Conservation (phyloP, 257 asterid species). For the Solanum okadae region DNA sequence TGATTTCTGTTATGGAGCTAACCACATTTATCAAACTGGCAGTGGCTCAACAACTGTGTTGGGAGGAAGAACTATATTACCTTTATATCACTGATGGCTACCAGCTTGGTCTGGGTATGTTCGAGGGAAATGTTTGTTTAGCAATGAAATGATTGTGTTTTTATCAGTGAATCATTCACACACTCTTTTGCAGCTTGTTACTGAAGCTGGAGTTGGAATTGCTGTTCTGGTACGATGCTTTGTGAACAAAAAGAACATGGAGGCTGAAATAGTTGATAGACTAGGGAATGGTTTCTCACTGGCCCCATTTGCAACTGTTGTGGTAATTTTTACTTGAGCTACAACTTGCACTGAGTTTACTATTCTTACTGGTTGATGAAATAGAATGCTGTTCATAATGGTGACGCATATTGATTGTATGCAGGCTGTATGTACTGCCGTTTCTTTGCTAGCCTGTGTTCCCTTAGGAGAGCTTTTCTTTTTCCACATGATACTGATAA, state of each 20-base stretch:
- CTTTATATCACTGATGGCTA: slow-evolving; percentile 78
- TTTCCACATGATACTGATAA: slow-evolving; percentile 88
- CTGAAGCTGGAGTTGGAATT: slow-evolving; percentile 86
- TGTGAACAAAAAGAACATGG: slow-evolving; percentile 55
- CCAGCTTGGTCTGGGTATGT: slow-evolving; percentile 91
- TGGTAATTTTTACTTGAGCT: slow-evolving; percentile 43
- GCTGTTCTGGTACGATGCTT: slow-evolving; percentile 88
- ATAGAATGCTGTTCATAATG: not conserved
- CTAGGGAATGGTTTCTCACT: slow-evolving; percentile 97
- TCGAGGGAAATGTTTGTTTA: not conserved
- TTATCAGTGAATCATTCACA: slow-evolving; percentile 6
- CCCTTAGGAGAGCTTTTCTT: slow-evolving; percentile 98
- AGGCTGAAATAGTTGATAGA: slow-evolving; percentile 78
- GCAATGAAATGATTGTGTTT: not conserved
- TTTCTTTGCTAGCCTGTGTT: slow-evolving; percentile 81
- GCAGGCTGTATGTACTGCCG: slow-evolving; percentile 89
- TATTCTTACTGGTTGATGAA: not conserved
- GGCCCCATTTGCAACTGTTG: slow-evolving; percentile 95
- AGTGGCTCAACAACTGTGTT: slow-evolving; percentile 99
- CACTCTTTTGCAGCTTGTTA: slow-evolving; percentile 50
- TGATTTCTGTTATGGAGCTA: slow-evolving; percentile 1
- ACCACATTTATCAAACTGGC: slow-evolving; percentile 20
- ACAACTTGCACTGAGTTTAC: not conserved
- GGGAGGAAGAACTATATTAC: slow-evolving; percentile 85
- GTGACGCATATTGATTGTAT: slow-evolving; percentile 4